These are phyloP conservation scores for Angomonas ambiguus DNA, from an alignment of 208 protist genomes.

Conservation along the genomic window DNA sequence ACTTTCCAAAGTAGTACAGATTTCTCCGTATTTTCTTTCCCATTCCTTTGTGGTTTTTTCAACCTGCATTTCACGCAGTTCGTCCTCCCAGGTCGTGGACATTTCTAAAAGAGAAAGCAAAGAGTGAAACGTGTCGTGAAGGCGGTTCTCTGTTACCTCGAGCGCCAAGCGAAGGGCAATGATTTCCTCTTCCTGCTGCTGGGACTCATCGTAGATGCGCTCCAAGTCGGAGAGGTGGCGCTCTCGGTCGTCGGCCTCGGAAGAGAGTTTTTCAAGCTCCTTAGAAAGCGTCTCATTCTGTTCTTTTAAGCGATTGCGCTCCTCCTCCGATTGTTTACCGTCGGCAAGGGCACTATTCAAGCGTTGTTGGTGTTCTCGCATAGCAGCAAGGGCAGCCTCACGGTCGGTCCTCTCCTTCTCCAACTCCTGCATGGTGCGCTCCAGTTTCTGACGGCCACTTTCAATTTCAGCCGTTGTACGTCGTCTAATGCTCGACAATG, in stretches of 20 bases:
- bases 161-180: not conserved
- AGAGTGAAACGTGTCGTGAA: not conserved
- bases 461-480: constrained; percentile 19
- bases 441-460: constrained; percentile 10
- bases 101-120: not conserved
- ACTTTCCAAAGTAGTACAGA: not conserved
- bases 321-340: not conserved
- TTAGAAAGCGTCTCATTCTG: not conserved
- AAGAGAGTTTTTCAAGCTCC: not conserved
- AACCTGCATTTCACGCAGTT: not conserved
- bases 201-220: not conserved
- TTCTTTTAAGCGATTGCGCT: not conserved
- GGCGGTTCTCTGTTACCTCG: not conserved
- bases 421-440: constrained; percentile 13
- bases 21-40: not conserved
- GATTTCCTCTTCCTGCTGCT: not conserved
- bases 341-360: constrained; percentile 4
- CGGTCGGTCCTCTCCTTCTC: constrained; percentile 16
- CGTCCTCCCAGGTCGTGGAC: not conserved
- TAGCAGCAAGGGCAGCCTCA: constrained; percentile 18
- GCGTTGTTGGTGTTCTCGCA: constrained; percentile 18
- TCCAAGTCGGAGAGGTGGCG: not conserved
- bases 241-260: not conserved
- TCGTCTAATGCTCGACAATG: constrained; percentile 13
- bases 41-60: not conserved